A percentile compares a stretch with the other conserved stretches of the same genome.
Conservation (phyloP, 1,284 basidiomycete species). For the Fistulinella staudtii region DNA sequence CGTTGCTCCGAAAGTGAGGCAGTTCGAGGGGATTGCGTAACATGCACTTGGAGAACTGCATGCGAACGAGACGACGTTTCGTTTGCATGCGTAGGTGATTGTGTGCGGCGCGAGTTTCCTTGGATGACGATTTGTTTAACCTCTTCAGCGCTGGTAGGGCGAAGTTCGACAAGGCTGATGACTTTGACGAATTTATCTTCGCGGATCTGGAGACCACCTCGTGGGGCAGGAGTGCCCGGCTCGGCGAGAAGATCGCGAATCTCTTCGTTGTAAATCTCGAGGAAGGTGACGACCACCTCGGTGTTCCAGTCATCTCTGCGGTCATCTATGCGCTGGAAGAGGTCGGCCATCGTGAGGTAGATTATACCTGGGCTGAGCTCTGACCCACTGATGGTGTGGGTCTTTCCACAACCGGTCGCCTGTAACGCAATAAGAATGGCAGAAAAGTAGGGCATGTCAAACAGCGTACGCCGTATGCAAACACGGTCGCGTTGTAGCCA, state of each 20-base stretch:
- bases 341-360: conserved; percentile 93
- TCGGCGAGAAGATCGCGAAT: conserved; percentile 92
- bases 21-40: conserved; percentile 81
- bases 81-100: conserved; percentile 92
- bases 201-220: conserved; percentile 85
- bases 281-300: conserved; percentile 87
- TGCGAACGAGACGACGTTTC: conserved; percentile 94
- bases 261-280: conserved; percentile 98
- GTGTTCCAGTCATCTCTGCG: conserved; percentile 76
- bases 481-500: conserved; percentile 95
- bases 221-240: conserved; percentile 56
- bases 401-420: conserved; percentile 98
- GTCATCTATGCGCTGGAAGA: conserved; percentile 87
- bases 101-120: conserved; percentile 84
- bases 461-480: conserved; percentile 88
- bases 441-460: conserved; percentile 4
- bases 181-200: conserved; percentile 93
- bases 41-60: conserved; percentile 91
- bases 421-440: conserved; percentile 35
- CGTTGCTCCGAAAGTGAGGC: conserved; percentile 75
- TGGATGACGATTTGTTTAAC: conserved; percentile 88
- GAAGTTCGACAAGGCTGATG: conserved; percentile 75
- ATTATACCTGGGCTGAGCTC: conserved; percentile 87
- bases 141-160: conserved; percentile 80
- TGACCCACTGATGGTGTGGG: conserved; percentile 94